Evolutionary conservation across 2,329 filamentous ascomycete species (phyloP), one percentile per base, ranked within the genome.

Genomic region (Chalaropsis ovoidea): DNA sequence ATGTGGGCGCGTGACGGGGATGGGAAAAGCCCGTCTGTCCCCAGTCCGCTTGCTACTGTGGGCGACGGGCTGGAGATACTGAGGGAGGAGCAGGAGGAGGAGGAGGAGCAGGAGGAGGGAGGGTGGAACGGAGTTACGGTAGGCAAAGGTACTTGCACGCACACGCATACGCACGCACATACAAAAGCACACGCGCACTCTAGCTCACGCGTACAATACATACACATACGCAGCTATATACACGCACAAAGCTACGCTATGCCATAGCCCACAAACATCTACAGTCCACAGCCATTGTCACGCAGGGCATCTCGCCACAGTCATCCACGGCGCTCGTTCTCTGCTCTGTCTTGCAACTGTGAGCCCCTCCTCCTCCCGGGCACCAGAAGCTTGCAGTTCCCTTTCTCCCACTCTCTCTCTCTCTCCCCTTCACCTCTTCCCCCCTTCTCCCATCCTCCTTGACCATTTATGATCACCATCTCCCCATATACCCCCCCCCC

Each of bases 1-100:
- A 56, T 56, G 24, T 27, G 13, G 19, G 24, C 52, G 52, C n/a
- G 52, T 31, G 22, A 56, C 52, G 52, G 52, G 22, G 52, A 56
- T 27, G 52, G 13, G 11, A 56, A 56, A 56, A 56, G 52, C 52
- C 52, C 24, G 52, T 17, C 52, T 35, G 45, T 11, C 10, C 19
- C 52, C 1, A 56, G 19, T 13, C 22, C 22, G 22, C 47, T n/a
- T n/a, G n/a, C n/a, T n/a, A n/a, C n/a, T n/a, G n/a, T n/a, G n/a
- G n/a, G n/a, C n/a, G n/a, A n/a, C n/a, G n/a, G n/a, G n/a, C n/a
- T n/a, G n/a, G n/a, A n/a, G n/a, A n/a, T n/a, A n/a, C n/a, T n/a
- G n/a, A n/a, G n/a, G n/a, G n/a, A n/a, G n/a, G n/a, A n/a, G n/a
- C n/a, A n/a, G 22, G 22, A 54, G 2, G 13, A 54, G 15, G 8